These are phyloP conservation scores for Lasiosphaeria miniovina DNA, from an alignment of 495 filamentous ascomycete genomes.

Conservation along the genomic window DNA sequence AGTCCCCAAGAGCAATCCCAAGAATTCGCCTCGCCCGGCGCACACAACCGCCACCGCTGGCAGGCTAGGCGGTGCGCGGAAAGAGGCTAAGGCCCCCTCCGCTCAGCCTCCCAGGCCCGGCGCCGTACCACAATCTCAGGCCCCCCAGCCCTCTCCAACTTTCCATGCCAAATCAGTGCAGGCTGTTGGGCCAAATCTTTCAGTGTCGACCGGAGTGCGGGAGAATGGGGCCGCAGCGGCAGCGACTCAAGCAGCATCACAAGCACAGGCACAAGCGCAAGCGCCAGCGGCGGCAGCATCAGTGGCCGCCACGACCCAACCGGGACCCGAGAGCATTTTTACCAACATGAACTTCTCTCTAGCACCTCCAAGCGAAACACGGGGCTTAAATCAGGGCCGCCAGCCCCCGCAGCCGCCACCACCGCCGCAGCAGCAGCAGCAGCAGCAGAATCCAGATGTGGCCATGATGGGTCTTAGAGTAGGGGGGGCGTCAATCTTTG, in stretches of 20 bases:
- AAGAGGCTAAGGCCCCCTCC: slow-evolving; percentile 34
- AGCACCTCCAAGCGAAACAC: slow-evolving; percentile 31
- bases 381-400: not conserved
- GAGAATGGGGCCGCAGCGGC: not conserved
- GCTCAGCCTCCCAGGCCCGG: slow-evolving; percentile 33
- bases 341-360: slow-evolving; percentile 47
- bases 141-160: slow-evolving; percentile 9
- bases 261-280: slow-evolving; percentile 13
- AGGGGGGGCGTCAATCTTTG: slow-evolving; percentile 5
- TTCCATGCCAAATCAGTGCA: slow-evolving; percentile 9
- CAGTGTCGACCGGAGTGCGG: not conserved
- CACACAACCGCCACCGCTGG: not conserved
- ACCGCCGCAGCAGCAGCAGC: slow-evolving; percentile 8
- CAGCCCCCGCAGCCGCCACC: not conserved
- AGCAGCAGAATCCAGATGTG: slow-evolving; percentile 9
- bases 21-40: slow-evolving; percentile 19
- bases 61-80: slow-evolving; percentile 24
- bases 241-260: slow-evolving; percentile 1
- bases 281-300: slow-evolving; percentile 13
- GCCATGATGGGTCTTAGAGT: slow-evolving; percentile 9
- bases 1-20: slow-evolving; percentile 18
- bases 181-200: not conserved
- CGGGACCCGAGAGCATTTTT: slow-evolving; percentile 30
- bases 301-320: slow-evolving; percentile 10
- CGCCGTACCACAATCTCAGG: slow-evolving; percentile 2